A percentile compares a stretch with the other conserved stretches of the same genome.
Evolutionary conservation across 2,329 filamentous ascomycete species (phyloP).

Genomic region (Pseudocercospora cruenta): DNA sequence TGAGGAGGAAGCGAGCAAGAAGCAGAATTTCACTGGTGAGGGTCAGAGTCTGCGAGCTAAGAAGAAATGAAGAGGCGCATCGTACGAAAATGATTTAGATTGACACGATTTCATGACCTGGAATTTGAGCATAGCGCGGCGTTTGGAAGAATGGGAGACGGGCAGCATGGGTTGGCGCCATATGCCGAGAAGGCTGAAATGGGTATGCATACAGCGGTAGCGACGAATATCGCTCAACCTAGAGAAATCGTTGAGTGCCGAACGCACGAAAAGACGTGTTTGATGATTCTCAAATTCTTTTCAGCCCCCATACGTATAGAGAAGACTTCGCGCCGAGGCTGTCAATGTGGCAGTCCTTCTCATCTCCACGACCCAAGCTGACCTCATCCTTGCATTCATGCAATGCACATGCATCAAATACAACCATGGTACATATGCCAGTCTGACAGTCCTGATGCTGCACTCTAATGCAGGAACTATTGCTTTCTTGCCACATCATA

Average conservation of each 20-base stretch:
- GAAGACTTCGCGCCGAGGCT: background rate
- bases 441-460: background rate
- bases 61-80: slow-evolving; percentile 50
- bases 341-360: background rate
- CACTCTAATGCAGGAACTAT: slow-evolving; percentile 1
- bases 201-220: background rate
- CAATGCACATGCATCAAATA: background rate
- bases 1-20: slow-evolving; percentile 64
- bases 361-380: slow-evolving; percentile 4
- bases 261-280: slow-evolving; percentile 1
- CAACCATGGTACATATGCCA: background rate
- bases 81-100: background rate
- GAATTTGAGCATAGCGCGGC: slow-evolving; percentile 4
- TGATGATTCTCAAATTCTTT: background rate
- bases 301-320: background rate
- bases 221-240: background rate
- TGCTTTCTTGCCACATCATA: background rate
- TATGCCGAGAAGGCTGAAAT: background rate
- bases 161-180: background rate
- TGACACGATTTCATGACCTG: slow-evolving; percentile 11
- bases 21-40: slow-evolving; percentile 66
- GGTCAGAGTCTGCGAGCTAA: slow-evolving; percentile 83
- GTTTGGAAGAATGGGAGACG: background rate
- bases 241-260: background rate
- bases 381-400: slow-evolving; percentile 2